phyloP scores from a whole-genome alignment of 345 rosid genomes.

The Murraya koenigii region DNA sequence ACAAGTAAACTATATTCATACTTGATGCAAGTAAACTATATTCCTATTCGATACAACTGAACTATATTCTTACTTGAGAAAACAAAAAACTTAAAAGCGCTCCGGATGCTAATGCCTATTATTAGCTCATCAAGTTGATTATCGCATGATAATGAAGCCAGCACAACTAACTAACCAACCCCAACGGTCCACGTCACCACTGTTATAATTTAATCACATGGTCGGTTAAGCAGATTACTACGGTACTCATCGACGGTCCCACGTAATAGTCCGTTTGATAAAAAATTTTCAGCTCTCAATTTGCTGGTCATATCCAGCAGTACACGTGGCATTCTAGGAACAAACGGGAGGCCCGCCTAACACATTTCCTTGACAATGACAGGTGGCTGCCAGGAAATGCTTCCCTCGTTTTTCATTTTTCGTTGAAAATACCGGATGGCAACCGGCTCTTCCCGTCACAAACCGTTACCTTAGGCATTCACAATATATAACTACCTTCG shows the following conservation, averaged over 20 bases:
- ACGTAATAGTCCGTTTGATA: conserved; percentile 23
- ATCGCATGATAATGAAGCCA: conserved; percentile 22
- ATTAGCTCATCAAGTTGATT: background rate
- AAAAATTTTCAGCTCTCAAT: conserved; percentile 16
- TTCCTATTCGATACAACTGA: background rate
- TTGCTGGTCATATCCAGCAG: conserved; percentile 25
- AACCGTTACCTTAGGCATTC: background rate
- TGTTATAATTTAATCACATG: conserved; percentile 33
- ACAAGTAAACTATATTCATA: too few relatives aligned
- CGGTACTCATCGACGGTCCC: conserved; percentile 32
- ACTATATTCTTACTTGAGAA: background rate
- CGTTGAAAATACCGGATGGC: conserved; percentile 17
- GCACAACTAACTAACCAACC: conserved; percentile 11
- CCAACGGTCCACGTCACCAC: conserved; percentile 27
- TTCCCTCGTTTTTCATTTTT: background rate
- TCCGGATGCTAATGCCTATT: background rate
- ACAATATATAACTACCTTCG: conserved; percentile 20
- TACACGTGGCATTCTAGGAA: conserved; percentile 32
- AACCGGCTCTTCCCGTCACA: conserved; percentile 19
- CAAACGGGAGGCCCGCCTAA: conserved; percentile 30
- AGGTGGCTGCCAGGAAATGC: conserved; percentile 19
- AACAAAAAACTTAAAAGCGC: background rate
- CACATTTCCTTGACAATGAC: conserved; percentile 14
- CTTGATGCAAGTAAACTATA: background rate
- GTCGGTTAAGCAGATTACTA: conserved; percentile 37